A percentile compares a stretch with the other conserved stretches of the same genome.
Conservation (phyloP, 2,329 filamentous ascomycete species). For the Metarhizium sp. region DNA sequence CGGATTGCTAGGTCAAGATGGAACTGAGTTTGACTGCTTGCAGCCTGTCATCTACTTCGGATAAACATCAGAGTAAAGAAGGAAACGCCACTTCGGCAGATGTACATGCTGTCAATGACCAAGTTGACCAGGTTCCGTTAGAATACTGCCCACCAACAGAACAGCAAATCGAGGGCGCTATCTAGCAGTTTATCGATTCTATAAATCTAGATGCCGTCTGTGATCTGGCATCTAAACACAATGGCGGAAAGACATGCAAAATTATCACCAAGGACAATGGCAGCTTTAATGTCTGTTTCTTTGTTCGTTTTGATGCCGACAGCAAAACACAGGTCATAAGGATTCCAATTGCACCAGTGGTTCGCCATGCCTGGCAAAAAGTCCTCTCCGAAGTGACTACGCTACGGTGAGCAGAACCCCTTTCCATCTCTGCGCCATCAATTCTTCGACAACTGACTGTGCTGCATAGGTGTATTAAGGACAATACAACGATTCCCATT, state of each 20-base stretch:
- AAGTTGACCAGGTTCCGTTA: no score
- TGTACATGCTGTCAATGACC: no score
- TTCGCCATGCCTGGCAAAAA: not conserved
- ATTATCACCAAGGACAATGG: conserved; percentile 10
- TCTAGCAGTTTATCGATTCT: not conserved
- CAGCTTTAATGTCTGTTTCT: conserved; percentile 16
- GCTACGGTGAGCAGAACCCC: not conserved
- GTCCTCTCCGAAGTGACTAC: not conserved
- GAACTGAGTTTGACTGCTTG: no score
- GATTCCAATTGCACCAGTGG: not conserved
- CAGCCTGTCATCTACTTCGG: no score
- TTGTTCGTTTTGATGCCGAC: conserved; percentile 8
- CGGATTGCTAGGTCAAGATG: no score
- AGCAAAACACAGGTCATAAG: not conserved
- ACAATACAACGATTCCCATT: conserved; percentile 13
- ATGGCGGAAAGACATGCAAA: conserved; percentile 9
- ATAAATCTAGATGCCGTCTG: conserved; percentile 8
- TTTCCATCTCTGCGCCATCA: not conserved
- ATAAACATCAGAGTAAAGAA: no score
- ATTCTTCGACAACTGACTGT: conserved; percentile 7
- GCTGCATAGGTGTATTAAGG: conserved; percentile 11
- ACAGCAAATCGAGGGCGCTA: no score
- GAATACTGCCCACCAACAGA: no score
- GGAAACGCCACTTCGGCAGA: no score
- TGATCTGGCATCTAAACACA: conserved; percentile 12